Conservation (phyloP, 2,329 filamentous ascomycete genomes). For the Fusarium caatingaense region DNA sequence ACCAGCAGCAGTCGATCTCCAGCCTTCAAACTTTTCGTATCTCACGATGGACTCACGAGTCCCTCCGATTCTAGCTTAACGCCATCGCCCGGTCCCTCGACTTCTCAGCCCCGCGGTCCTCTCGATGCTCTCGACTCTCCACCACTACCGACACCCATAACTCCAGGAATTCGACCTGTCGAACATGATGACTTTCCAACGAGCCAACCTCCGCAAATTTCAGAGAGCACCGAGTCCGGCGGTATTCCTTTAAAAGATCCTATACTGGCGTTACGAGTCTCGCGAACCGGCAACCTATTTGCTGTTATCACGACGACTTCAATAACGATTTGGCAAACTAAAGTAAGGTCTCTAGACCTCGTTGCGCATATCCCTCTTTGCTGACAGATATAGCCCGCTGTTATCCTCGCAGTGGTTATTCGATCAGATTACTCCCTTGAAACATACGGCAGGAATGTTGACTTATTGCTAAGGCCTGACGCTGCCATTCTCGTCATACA, state of each 20-base stretch:
- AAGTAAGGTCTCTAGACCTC: slow-evolving; percentile 66
- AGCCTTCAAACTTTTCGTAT: slow-evolving; percentile 62
- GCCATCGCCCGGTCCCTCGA: slow-evolving; percentile 28
- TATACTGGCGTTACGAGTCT: slow-evolving; percentile 79
- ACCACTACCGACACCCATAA: slow-evolving; percentile 61
- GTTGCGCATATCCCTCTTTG: not conserved
- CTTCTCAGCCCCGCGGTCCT: slow-evolving; percentile 40
- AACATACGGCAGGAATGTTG: slow-evolving; percentile 86
- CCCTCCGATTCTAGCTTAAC: slow-evolving; percentile 46
- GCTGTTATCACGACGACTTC: slow-evolving; percentile 86
- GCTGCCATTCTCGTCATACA: slow-evolving; percentile 92
- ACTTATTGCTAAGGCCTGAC: slow-evolving; percentile 88
- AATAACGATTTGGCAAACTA: slow-evolving; percentile 96
- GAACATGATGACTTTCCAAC: slow-evolving; percentile 61
- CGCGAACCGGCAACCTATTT: slow-evolving; percentile 84
- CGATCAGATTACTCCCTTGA: slow-evolving; percentile 83
- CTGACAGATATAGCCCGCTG: slow-evolving; percentile 74
- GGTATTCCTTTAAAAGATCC: slow-evolving; percentile 67
- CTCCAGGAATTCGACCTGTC: slow-evolving; percentile 68
- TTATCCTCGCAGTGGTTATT: slow-evolving; percentile 85
- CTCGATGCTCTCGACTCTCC: slow-evolving; percentile 52
- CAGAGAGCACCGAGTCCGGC: slow-evolving; percentile 44
- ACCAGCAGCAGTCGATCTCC: slow-evolving; percentile 74
- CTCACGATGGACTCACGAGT: slow-evolving; percentile 69
- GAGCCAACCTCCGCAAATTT: slow-evolving; percentile 38